These are phyloP conservation scores for Achaetomiella virescens DNA, from an alignment of 495 filamentous ascomycete genomes.

Conservation along the genomic window DNA sequence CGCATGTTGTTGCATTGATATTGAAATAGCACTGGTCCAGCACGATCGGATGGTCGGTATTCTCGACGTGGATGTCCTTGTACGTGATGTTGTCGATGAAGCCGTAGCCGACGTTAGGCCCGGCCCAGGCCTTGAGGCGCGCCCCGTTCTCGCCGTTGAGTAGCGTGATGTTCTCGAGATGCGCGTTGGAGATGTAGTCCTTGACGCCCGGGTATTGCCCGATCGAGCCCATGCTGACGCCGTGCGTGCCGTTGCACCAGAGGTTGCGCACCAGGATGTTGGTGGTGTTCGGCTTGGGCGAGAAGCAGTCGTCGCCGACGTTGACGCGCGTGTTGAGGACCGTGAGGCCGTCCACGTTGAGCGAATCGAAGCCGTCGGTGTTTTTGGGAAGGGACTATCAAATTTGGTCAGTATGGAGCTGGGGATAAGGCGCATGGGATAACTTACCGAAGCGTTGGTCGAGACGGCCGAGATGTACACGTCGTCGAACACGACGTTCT, in stretches of 20 bases:
- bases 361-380: constrained; percentile 54
- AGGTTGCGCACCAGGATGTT: constrained; percentile 53
- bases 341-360: constrained; percentile 41
- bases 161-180: constrained; percentile 51
- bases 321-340: constrained; percentile 48
- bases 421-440: not conserved
- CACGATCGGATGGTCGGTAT: constrained; percentile 49
- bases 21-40: constrained; percentile 56
- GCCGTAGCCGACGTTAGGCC: constrained; percentile 48
- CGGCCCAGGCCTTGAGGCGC: constrained; percentile 52
- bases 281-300: constrained; percentile 52
- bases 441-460: constrained; percentile 38
- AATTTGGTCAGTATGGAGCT: not conserved
- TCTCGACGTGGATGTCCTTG: constrained; percentile 49
- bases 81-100: constrained; percentile 56
- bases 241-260: constrained; percentile 54
- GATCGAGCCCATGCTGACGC: constrained; percentile 52
- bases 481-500: constrained; percentile 47
- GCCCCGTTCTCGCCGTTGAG: constrained; percentile 53
- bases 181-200: constrained; percentile 49
- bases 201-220: constrained; percentile 50
- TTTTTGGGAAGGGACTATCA: constrained; percentile 43
- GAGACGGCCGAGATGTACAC: constrained; percentile 50
- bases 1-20: constrained; percentile 38
- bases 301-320: constrained; percentile 56